Conservation (phyloP, 2,329 filamentous ascomycete genomes). For the Remersonia thermophila region DNA sequence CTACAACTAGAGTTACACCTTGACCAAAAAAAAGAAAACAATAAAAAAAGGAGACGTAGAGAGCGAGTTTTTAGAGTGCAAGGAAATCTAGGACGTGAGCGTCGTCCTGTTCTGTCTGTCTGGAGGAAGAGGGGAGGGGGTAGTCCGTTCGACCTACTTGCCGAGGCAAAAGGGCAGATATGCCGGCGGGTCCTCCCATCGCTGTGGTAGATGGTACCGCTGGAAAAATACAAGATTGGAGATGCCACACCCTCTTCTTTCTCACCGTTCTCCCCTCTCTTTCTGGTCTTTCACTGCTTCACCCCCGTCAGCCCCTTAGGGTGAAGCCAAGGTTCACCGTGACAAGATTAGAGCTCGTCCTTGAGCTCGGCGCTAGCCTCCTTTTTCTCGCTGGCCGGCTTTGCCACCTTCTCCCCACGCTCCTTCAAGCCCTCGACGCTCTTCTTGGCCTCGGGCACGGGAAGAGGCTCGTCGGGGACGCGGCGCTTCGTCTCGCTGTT, state of each 20-base stretch:
- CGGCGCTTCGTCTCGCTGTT: slow-evolving; percentile 41
- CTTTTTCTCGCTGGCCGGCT: slow-evolving; percentile 51
- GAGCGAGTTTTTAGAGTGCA: neutral
- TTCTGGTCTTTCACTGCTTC: too few species aligned
- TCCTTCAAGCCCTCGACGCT: slow-evolving; percentile 49
- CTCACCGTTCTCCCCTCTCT: too few species aligned
- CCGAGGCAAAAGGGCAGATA: too few species aligned
- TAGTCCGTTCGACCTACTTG: too few species aligned
- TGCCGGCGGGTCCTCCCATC: too few species aligned
- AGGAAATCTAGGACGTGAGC: neutral
- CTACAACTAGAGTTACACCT: too few species aligned
- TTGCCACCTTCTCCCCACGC: slow-evolving; percentile 40
- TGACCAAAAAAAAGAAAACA: neutral
- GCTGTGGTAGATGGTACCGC: too few species aligned
- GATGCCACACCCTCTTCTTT: too few species aligned
- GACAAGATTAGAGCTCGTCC: too few species aligned
- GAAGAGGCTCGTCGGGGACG: slow-evolving; percentile 26
- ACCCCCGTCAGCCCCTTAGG: too few species aligned
- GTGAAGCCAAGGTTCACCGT: neutral
- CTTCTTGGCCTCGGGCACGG: slow-evolving; percentile 27
- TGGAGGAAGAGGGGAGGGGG: too few species aligned
- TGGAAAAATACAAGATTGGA: too few species aligned
- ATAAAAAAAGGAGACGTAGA: neutral
- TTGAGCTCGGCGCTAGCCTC: slow-evolving; percentile 30
- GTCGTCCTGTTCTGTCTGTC: neutral